Evolutionary conservation across 306 rosid species (phyloP), one percentile per base, ranked within the genome.

Genomic region (Quercus glauca): DNA sequence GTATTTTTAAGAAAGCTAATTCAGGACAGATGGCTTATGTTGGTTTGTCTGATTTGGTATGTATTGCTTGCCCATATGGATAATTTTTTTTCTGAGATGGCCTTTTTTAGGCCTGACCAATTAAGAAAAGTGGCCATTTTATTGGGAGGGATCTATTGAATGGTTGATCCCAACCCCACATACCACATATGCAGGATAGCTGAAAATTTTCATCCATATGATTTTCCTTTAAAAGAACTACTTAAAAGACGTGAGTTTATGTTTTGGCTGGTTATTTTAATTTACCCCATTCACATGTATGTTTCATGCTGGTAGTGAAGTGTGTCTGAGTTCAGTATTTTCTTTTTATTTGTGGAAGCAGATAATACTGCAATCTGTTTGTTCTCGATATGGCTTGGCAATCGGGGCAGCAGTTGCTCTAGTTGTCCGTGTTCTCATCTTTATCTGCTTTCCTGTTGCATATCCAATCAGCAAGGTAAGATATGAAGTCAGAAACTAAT

Each of bases 381-480:
- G 99, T 83, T 78, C 96, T 65, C 92, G 96, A 26, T 79, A 95
- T 88, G 99, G 99, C 80, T 78, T 95, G 79, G 89, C 90, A 49
- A 93, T 95, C 61, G 99, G 99, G 26, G 92, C 99, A 58, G 74
- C 81, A 12, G 93, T 95, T 55, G 89, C 98, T 72, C 99, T 98
- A 7, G 13, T 85, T 76, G 99, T 95, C 23, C 98, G 97, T 4
- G 81, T 91, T 72, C 98, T 96, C 87, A 87, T 96, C 33, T 91
- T 96, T 93, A 67, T 90, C 59, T 96, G 98, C 85, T 91, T 65
- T 77, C 99, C 97, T 64, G 80, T 90, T 31, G 96, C 98, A 74
- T 96, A 82, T 86, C 98, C 99, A 71, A 90, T 93, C 78, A 93
- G 99, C 92, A 96, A 93, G 99, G 99, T 92, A 64, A 81, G 52